Evolutionary conservation across 140 eudicot species (phyloP).

Genomic region (Senecio squalidus): DNA sequence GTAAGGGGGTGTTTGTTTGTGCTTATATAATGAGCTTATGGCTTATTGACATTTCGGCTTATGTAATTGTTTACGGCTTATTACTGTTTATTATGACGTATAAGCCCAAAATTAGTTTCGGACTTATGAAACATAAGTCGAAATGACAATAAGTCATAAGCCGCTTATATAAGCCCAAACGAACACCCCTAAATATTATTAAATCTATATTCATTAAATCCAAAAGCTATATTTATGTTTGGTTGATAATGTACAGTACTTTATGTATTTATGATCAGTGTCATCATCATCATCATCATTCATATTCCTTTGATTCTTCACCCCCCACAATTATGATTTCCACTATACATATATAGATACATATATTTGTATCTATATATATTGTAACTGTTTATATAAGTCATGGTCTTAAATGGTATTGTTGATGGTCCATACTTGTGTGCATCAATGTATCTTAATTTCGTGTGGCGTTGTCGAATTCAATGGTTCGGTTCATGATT

Average conservation of each 20-base stretch:
- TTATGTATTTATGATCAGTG: conserved; percentile 20
- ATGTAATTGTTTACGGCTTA: too few species aligned
- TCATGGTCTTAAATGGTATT: conserved; percentile 9
- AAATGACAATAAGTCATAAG: too few species aligned
- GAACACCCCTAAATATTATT: too few species aligned
- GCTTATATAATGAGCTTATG: too few species aligned
- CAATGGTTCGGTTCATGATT: not conserved
- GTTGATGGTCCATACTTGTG: conserved; percentile 15
- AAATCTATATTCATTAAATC: too few species aligned
- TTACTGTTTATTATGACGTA: too few species aligned
- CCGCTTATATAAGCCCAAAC: too few species aligned
- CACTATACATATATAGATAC: not conserved
- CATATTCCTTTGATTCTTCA: conserved; percentile 30
- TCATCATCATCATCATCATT: conserved; percentile 21
- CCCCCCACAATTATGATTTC: conserved; percentile 21
- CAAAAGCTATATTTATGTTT: conserved; percentile 24
- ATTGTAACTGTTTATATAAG: conserved; percentile 7
- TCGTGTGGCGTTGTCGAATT: not conserved
- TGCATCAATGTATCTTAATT: conserved; percentile 6
- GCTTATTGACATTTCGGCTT: too few species aligned
- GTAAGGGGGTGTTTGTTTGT: too few species aligned
- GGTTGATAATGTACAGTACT: conserved; percentile 29
- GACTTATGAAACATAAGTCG: too few species aligned
- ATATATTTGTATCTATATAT: not conserved
- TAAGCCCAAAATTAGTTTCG: too few species aligned